Evolutionary conservation across 345 rosid genomes (phyloP), one percentile per base, ranked within the genome.

Genomic region (Crucihimalaya himalaica): DNA sequence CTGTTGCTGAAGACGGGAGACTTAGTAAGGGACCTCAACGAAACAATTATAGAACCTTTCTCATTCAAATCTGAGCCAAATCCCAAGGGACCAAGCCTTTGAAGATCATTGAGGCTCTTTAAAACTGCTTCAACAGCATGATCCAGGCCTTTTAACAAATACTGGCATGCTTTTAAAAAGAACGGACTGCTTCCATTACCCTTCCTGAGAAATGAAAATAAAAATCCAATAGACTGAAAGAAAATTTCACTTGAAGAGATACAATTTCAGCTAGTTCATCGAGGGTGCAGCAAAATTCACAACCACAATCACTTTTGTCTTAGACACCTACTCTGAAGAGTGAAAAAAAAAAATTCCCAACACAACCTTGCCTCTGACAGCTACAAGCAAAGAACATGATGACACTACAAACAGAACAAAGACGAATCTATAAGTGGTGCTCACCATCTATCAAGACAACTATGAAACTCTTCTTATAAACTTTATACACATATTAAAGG

Each of bases 81-180:
- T 46, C 85, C 88, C 62, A 76, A 75, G 78, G 68, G 70, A 61
- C 89, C 84, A 71, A 84, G 88, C 73, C 86, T 74, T 72, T 81
- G 85, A 54, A 80, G 63, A 76, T 84, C 85, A 25, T 21, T 67
- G 57, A 74, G 71, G 73, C 64, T 78, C 64, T 83, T 83, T 65
- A 59, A 51, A 75, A 91, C 73, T 68, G 78, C 25, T 73, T 55
- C 80, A 62, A 66, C 80, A 54, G 88, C 89, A 77, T 76, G 74
- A 70, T 83, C 85, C 81, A 94, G 76, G 79, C 87, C 78, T 56
- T 84, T 85, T 74, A 85, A 62, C 81, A 94, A 77, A 79, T 76
- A 63, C 42, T 76, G 77, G 46, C 85, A 83, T 76, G 84, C 76
- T 80, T 86, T 85, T 27, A 87, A 84, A 34, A 86, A 74, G 81